A percentile compares a stretch with the other conserved stretches of the same genome.
Evolutionary conservation across 768 basidiomycete species (phyloP).

Genomic region (Termitomyces sp.): DNA sequence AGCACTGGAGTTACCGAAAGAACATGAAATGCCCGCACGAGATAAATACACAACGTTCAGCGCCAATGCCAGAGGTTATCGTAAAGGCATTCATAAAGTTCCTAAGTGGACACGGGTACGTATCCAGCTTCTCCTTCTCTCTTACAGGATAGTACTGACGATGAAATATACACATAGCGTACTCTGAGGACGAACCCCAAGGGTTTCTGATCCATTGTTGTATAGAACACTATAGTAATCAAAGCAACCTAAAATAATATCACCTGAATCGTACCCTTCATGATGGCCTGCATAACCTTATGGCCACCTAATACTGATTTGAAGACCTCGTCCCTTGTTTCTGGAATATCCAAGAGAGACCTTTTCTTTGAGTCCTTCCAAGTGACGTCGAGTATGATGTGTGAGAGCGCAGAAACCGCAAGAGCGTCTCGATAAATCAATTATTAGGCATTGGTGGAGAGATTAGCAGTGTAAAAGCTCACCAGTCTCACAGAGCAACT

Average conservation of each 20-base stretch:
- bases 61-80: conserved; percentile 62
- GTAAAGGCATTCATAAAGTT: conserved; percentile 94
- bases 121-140: conserved; percentile 3
- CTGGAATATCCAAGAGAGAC: conserved; percentile 73
- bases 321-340: conserved; percentile 80
- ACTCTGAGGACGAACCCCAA: conserved; percentile 85
- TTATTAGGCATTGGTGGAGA: neutral
- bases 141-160: neutral
- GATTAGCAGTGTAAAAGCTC: conserved; percentile 13
- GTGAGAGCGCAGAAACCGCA: conserved; percentile 66
- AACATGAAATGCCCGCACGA: conserved; percentile 84
- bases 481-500: conserved; percentile 73
- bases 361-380: conserved; percentile 74
- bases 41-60: conserved; percentile 97
- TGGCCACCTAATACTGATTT: conserved; percentile 62
- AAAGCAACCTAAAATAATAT: conserved; percentile 57
- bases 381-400: conserved; percentile 77
- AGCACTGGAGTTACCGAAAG: conserved; percentile 84
- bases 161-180: conserved; percentile 39
- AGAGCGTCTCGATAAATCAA: conserved; percentile 51
- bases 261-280: conserved; percentile 70
- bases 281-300: conserved; percentile 55
- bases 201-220: conserved; percentile 63
- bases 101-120: conserved; percentile 95
- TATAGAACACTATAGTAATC: conserved; percentile 9